Evolutionary conservation across 2,329 filamentous ascomycete species (phyloP), one percentile per base, ranked within the genome.

Genomic region (Ophiocordyceps polyrhachis-furcata): DNA sequence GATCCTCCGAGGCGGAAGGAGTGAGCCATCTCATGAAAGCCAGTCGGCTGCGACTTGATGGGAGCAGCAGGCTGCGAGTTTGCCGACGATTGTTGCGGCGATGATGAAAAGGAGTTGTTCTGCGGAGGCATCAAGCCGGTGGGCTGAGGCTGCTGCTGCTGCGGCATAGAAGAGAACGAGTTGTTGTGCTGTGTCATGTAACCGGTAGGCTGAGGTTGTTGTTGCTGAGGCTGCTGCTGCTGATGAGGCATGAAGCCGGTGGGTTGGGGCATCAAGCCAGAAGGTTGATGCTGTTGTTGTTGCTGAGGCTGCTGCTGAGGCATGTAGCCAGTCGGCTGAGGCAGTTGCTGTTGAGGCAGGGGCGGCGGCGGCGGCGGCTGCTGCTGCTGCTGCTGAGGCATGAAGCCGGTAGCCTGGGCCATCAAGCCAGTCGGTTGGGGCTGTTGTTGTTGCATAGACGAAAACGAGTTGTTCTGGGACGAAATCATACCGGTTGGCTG

Each of bases 11-110:
- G 69, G 50, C 76, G 74, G 59, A 81, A 81, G 8, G 76, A 80
- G 32, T 76, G 75, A 11, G 77, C 73, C 74, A 81, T 81, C 50
- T 78, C 71, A 44, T 64, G 69, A 58, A 81, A 81, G 21, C 77
- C 77, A 1, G 77, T 81, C 15, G 75, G 61, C 57, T 81, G 76
- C 7, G 81, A 71, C 51, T 81, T 76, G 54, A 81, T 73, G 13
- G 77, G 65, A 12, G 77, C 70, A 14, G 76, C 65, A 11, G 76
- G 64, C 25, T 74, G 62, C 21, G 69, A 62, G 60, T 63, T 46
- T 57, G 57, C 50, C 62, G 72, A 59, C 4, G 64, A 54, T 49
- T 73, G 70, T 55, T 76, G 73, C 43, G 68, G 60, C 38, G 37
- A n/a, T 11, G 42, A 37, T 20, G 42, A 38, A 55, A 73, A 73